Evolutionary conservation across 192 early-diverging fungal genomes (phyloP), one percentile per base, ranked within the genome.

Genomic region (Coemansia asiatica): DNA sequence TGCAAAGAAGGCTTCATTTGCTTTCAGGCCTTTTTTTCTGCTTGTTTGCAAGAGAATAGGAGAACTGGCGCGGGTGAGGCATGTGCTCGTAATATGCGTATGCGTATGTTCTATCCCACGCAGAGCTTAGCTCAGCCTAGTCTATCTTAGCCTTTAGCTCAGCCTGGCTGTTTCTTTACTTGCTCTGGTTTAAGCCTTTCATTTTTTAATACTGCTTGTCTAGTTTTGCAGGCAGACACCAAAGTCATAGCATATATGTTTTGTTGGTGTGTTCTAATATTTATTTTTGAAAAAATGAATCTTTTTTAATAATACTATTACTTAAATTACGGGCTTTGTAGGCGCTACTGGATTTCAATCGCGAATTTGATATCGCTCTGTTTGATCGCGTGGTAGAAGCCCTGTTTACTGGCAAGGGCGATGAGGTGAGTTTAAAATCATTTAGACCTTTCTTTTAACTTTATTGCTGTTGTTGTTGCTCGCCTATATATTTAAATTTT

Each of bases 301-400:
- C 40, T 19, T 63, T 53, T 38, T 23, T 63, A n/a, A n/a, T n/a
- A n/a, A n/a, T 19, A 61, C 22, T 36, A 18, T 28, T 53, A 2
- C 35, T 58, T 44, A 13, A 13, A 44, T 16, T 13, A 44, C 40
- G 40, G 15, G 15, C 48, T 23, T 29, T 67, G 55, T 72, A 92
- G 82, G 81, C 77, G 58, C 87, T 98, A 72, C 86, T 98, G 63
- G 94, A 98, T 73, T 96, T 96, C 72, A 88, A 83, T 67, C 83
- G 84, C 68, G 92, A 95, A 56, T 85, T 98, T 66, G 92, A 98
- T 68, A 84, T 95, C 55, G 75, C 79, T 26, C 78, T 93, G 62
- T 84, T 98, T 64, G 97, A 98, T 88, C 86, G 85, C 48, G 93
- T 97, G 22, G 95, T 98, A 38, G 83, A 87, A 33, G 87, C 91